phyloP scores from a whole-genome alignment of 257 asterid species.

The Leonotis leonurus region DNA sequence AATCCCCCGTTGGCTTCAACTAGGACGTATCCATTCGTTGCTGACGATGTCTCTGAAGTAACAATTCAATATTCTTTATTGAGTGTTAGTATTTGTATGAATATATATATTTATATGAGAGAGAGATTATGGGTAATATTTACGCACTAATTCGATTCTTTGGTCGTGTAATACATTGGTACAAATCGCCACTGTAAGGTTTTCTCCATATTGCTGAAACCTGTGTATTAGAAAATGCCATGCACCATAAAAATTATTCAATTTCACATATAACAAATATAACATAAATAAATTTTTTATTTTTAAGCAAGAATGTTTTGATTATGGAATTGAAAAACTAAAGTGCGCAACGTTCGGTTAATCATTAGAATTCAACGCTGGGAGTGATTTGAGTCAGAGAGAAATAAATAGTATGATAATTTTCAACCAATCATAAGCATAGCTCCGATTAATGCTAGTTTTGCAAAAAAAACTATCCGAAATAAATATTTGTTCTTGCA shows the following conservation, averaged over 20 bases:
- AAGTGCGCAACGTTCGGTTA: constrained; percentile 17
- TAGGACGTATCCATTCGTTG: constrained; percentile 42
- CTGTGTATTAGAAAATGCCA: constrained; percentile 18
- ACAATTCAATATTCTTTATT: not conserved
- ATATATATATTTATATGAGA: too few species aligned
- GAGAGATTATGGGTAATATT: not conserved
- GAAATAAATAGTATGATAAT: not conserved
- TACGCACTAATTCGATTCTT: constrained; percentile 37
- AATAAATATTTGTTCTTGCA: too few species aligned
- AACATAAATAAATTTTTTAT: too few species aligned
- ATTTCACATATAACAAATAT: not conserved
- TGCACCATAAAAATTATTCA: not conserved
- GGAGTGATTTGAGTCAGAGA: not conserved
- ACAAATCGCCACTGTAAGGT: constrained; percentile 32
- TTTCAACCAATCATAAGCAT: constrained; percentile 8
- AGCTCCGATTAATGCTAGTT: not conserved
- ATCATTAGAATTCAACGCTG: constrained; percentile 22
- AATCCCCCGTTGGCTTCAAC: constrained; percentile 72
- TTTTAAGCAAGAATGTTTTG: not conserved
- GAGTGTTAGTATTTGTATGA: not conserved
- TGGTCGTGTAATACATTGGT: constrained; percentile 45
- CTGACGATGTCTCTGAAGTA: constrained; percentile 29
- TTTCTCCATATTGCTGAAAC: constrained; percentile 49
- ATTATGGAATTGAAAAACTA: not conserved
- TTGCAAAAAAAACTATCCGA: too few species aligned